These are phyloP conservation scores for Tetrahymena thermophila DNA, from an alignment of 73 alveolate genomes.

Conservation along the genomic window DNA sequence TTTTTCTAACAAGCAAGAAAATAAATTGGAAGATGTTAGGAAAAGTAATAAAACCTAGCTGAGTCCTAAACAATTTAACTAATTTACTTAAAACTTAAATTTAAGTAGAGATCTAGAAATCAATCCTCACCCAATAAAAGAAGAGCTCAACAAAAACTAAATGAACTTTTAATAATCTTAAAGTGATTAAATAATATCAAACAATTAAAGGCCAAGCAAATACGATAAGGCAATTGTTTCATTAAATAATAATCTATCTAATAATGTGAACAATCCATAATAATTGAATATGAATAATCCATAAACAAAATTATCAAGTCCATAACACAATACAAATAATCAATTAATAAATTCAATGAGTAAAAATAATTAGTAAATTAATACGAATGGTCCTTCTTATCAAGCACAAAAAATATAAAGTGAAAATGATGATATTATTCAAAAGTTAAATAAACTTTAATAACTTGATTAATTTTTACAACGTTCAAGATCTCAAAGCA, in stretches of 20 bases:
- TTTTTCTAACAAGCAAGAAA: not conserved
- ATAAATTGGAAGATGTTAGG: not conserved
- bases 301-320: not conserved
- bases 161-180: not conserved
- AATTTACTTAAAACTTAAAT: not conserved
- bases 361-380: too few species aligned
- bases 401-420: not conserved
- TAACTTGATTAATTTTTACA: not conserved
- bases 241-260: too few species aligned
- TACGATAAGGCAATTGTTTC: not conserved
- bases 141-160: not conserved
- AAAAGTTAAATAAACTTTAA: not conserved
- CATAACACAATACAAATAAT: not conserved
- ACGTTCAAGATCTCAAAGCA: not conserved
- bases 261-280: too few species aligned
- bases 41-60: not conserved
- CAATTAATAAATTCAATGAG: not conserved
- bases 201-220: not conserved
- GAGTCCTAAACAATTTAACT: not conserved
- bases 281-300: too few species aligned
- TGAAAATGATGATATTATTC: not conserved
- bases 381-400: not conserved
- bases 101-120: not conserved
- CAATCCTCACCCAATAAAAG: not conserved
- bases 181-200: not conserved